These are phyloP conservation scores for Coemansia sp. DNA, from an alignment of 371 early-diverging fungal species.

Conservation along the genomic window DNA sequence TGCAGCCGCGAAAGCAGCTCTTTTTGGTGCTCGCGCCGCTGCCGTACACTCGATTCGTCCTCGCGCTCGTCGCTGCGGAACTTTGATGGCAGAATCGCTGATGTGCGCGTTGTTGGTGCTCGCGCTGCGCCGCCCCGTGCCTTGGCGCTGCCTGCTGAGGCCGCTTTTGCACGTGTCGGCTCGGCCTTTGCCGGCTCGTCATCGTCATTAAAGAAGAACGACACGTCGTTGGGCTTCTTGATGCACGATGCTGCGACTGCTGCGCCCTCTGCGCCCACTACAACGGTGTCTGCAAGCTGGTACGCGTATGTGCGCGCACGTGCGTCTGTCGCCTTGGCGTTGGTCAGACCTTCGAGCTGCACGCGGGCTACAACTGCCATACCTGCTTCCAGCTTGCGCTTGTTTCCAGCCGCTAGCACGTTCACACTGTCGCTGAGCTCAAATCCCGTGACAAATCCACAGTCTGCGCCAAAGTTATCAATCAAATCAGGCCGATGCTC, in stretches of 20 bases:
- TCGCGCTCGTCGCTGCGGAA: constrained; percentile 77
- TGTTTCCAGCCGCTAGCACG: constrained; percentile 69
- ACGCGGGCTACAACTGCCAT: constrained; percentile 85
- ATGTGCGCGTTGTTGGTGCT: constrained; percentile 52
- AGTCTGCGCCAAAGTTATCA: constrained; percentile 75
- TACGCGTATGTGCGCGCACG: constrained; percentile 75
- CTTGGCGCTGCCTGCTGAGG: constrained; percentile 41
- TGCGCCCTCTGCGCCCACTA: constrained; percentile 60
- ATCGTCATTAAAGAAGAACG: constrained; percentile 72
- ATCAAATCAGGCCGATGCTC: constrained; percentile 83
- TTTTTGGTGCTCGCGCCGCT: constrained; percentile 84
- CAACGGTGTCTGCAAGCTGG: constrained; percentile 78
- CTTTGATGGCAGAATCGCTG: constrained; percentile 83
- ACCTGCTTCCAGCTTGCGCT: constrained; percentile 66
- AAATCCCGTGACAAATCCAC: constrained; percentile 94
- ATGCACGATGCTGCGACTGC: constrained; percentile 71
- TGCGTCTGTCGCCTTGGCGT: constrained; percentile 67
- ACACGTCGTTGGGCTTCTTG: constrained; percentile 72
- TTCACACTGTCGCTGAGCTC: constrained; percentile 88
- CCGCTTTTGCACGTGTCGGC: constrained; percentile 9
- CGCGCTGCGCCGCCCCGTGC: constrained; percentile 16
- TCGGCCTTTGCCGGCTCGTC: constrained; percentile 49
- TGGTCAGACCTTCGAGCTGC: constrained; percentile 83
- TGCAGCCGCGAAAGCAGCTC: constrained; percentile 72
- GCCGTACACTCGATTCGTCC: constrained; percentile 76